phyloP scores from a whole-genome alignment of 352 stramenopile species.

The Phytophthora podocarpi region DNA sequence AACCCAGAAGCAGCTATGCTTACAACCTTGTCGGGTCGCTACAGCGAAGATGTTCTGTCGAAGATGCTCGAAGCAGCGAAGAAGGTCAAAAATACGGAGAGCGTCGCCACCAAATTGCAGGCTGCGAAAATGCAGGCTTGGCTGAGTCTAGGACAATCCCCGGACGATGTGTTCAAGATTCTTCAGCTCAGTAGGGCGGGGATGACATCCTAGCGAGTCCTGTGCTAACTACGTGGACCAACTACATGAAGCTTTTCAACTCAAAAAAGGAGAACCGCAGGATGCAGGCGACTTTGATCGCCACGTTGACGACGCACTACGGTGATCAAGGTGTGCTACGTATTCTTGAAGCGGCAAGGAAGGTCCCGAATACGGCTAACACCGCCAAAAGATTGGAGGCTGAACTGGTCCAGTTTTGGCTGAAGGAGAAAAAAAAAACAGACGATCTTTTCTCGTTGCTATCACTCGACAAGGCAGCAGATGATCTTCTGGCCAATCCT shows the following conservation, averaged over 20 bases:
- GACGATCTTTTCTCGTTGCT: not conserved
- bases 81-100: not conserved
- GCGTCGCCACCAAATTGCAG: not conserved
- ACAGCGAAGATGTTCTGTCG: not conserved
- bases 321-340: not conserved
- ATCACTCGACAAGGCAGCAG: not conserved
- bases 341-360: constrained; percentile 1
- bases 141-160: not conserved
- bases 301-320: not conserved
- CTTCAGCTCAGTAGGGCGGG: not conserved
- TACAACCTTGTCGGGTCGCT: not conserved
- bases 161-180: not conserved
- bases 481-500: not conserved
- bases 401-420: constrained; percentile 1
- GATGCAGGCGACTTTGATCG: not conserved
- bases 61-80: constrained; percentile 3
- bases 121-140: not conserved
- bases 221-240: not conserved
- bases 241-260: not conserved
- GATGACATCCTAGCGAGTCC: not conserved
- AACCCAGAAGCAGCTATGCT: constrained; percentile 1
- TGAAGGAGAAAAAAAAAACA: not conserved
- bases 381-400: not conserved
- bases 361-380: not conserved
- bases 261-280: not conserved